These are phyloP conservation scores for Gossypium gossypioides DNA, from an alignment of 441 rosid genomes.

Conservation along the genomic window DNA sequence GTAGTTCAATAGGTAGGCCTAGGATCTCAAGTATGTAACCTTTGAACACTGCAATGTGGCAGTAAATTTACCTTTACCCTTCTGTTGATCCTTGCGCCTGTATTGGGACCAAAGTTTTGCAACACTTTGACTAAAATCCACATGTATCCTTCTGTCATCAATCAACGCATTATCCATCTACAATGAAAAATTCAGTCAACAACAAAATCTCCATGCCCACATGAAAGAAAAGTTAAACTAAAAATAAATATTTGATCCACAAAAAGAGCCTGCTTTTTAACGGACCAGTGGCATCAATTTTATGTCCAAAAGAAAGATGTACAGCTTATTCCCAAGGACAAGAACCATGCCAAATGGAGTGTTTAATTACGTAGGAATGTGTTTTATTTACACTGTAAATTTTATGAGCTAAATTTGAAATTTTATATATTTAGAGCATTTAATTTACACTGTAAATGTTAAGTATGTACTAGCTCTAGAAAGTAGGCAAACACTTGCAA, in stretches of 20 bases:
- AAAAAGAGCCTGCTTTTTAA: neutral
- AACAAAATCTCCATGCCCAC: conserved; percentile 1
- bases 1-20: neutral
- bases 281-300: conserved; percentile 4
- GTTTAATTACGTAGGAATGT: neutral
- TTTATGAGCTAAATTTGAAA: neutral
- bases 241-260: neutral
- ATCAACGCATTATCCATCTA: conserved; percentile 95
- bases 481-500: neutral
- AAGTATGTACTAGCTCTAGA: neutral
- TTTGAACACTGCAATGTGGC: neutral
- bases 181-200: conserved; percentile 17
- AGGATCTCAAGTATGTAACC: neutral
- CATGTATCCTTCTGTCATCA: conserved; percentile 91
- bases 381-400: neutral
- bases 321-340: neutral
- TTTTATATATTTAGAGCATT: neutral
- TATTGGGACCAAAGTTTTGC: conserved; percentile 78
- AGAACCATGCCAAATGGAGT: neutral
- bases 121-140: conserved; percentile 95
- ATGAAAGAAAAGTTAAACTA: neutral
- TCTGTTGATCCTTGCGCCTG: conserved; percentile 47
- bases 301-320: neutral
- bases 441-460: too few relatives aligned
- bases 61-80: conserved; percentile 38